Conservation (phyloP, 306 rosid species). For the Fragaria iinumae region DNA sequence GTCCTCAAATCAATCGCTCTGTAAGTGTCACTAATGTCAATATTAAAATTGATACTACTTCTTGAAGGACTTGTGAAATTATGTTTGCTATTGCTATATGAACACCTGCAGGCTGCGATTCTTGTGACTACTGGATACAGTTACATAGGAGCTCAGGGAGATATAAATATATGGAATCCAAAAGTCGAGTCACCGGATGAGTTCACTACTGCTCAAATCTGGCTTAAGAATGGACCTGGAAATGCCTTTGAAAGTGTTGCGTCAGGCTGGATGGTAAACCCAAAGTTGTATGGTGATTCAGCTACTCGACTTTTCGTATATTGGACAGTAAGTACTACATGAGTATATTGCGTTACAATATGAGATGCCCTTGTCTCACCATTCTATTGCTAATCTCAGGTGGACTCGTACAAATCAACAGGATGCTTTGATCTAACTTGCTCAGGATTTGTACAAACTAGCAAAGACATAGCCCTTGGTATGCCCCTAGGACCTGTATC, state of each 20-base stretch:
- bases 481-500: conserved; percentile 38
- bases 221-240: conserved; percentile 41
- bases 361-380: neutral
- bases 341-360: neutral
- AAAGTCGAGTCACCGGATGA: conserved; percentile 38
- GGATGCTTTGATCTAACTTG: conserved; percentile 74
- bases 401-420: conserved; percentile 48
- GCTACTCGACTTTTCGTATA: conserved; percentile 33
- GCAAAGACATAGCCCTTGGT: conserved; percentile 41
- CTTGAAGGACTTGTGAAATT: neutral
- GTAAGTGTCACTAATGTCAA: conserved; percentile 25
- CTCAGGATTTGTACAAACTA: conserved; percentile 58
- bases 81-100: neutral
- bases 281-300: conserved; percentile 49
- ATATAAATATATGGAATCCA: conserved; percentile 62
- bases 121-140: conserved; percentile 43
- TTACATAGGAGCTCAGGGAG: conserved; percentile 61
- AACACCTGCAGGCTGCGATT: conserved; percentile 34
- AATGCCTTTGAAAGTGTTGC: conserved; percentile 55
- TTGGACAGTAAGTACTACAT: conserved; percentile 63
- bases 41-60: neutral
- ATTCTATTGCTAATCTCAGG: conserved; percentile 14
- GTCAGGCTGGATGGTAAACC: conserved; percentile 75
- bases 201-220: conserved; percentile 60
- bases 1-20: conserved; percentile 34